Conservation (phyloP, 352 stramenopile genomes). For the Thalassiosira livingstoniorum region DNA sequence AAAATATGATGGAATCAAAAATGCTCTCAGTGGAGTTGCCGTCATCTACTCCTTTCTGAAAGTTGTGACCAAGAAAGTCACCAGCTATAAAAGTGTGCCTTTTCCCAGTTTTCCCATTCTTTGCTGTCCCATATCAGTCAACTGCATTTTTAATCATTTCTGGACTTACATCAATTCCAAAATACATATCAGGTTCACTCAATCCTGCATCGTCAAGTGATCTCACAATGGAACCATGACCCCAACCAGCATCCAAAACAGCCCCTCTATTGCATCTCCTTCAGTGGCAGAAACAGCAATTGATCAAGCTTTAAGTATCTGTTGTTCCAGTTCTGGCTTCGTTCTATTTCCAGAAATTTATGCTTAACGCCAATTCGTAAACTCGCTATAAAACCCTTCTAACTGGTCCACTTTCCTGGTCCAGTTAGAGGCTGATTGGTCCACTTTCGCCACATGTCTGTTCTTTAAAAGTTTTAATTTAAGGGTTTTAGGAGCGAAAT, state of each 20-base stretch:
- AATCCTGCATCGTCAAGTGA: conserved; percentile 60
- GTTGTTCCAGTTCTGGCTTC: conserved; percentile 58
- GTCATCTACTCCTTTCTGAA: conserved; percentile 23
- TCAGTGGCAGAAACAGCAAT: conserved; percentile 53
- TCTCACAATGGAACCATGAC: conserved; percentile 69
- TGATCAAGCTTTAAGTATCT: conserved; percentile 60
- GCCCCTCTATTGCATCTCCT: conserved; percentile 20
- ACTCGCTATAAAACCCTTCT: too few species aligned
- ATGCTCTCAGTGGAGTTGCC: background rate
- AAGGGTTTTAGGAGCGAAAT: too few species aligned
- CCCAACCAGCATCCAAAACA: conserved; percentile 77
- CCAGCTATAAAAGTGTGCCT: conserved; percentile 47
- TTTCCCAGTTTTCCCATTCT: conserved; percentile 52
- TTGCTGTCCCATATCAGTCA: conserved; percentile 53
- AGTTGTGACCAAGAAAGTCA: conserved; percentile 69
- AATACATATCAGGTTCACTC: conserved; percentile 55
- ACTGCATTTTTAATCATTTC: conserved; percentile 80
- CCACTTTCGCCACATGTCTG: too few species aligned
- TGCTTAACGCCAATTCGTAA: too few species aligned
- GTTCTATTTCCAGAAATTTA: conserved; percentile 69
- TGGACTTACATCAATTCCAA: conserved; percentile 74
- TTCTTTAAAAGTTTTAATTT: too few species aligned
- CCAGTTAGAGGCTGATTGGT: too few species aligned
- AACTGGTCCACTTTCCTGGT: too few species aligned
- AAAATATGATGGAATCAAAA: conserved; percentile 79